Conservation (phyloP, 139 green algal genomes). For the Volvox reticuliferus region DNA sequence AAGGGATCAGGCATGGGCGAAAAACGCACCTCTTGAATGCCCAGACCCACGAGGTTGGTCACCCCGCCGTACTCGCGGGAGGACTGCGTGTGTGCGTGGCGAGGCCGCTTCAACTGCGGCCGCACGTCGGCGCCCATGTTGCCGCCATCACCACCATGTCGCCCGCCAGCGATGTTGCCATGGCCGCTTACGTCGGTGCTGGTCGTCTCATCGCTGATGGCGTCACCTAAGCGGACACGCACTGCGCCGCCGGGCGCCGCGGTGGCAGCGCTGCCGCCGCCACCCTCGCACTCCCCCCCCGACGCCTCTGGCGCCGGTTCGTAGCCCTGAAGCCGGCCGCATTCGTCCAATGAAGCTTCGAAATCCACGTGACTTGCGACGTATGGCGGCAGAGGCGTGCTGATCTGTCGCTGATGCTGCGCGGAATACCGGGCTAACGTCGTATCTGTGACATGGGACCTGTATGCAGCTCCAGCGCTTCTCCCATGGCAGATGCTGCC, state of each 20-base stretch:
- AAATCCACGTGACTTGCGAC: neutral
- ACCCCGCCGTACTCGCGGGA: constrained; percentile 2
- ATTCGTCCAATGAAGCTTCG: neutral
- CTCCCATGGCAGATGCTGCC: no score
- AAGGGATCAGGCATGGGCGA: no score
- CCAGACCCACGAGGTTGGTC: neutral
- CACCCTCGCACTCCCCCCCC: neutral
- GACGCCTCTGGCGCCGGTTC: neutral
- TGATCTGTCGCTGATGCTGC: neutral
- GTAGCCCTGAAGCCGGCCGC: neutral
- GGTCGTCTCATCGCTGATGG: neutral
- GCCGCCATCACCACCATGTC: neutral
- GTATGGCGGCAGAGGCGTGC: neutral
- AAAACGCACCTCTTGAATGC: constrained; percentile 14
- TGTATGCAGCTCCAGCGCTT: neutral
- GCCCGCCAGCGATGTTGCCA: neutral
- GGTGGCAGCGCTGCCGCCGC: neutral
- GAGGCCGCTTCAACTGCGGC: neutral
- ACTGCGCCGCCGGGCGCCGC: neutral
- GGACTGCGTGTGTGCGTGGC: neutral
- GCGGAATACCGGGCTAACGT: neutral
- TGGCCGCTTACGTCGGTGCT: neutral
- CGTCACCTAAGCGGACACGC: neutral
- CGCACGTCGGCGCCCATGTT: neutral
- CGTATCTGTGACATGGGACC: neutral